These are phyloP conservation scores for Brassica juncea DNA, from an alignment of 345 rosid genomes.

Conservation along the genomic window DNA sequence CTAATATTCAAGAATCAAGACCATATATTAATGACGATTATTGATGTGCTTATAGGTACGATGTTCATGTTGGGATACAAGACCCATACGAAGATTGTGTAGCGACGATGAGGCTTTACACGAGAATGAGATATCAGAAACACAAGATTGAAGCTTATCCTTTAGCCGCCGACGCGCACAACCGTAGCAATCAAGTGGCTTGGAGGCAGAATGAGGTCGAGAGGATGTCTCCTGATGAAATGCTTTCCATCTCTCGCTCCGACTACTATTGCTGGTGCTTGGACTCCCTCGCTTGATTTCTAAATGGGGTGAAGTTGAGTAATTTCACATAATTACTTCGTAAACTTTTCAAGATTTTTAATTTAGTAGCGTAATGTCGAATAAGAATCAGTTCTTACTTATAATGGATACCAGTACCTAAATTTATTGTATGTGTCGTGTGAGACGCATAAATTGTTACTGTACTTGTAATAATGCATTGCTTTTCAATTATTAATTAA, in stretches of 20 bases:
- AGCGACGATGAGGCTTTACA: constrained; percentile 88
- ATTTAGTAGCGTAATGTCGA: background rate
- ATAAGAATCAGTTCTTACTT: constrained; percentile 17
- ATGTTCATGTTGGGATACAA: constrained; percentile 74
- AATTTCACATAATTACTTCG: background rate
- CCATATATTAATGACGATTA: background rate
- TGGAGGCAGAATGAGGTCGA: constrained; percentile 87
- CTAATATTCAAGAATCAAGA: background rate
- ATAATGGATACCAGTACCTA: background rate
- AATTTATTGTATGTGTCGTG: background rate
- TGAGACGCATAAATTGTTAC: background rate
- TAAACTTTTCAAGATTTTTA: background rate
- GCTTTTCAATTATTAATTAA: background rate
- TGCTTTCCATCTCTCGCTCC: constrained; percentile 70
- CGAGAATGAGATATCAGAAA: constrained; percentile 71
- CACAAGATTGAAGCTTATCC: constrained; percentile 64
- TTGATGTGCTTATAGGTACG: constrained; percentile 50
- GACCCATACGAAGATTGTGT: constrained; percentile 86
- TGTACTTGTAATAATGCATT: constrained; percentile 10
- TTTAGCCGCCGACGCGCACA: constrained; percentile 72
- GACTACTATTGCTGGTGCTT: constrained; percentile 95
- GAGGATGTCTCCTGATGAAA: constrained; percentile 72
- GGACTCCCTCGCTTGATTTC: constrained; percentile 47
- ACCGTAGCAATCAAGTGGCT: constrained; percentile 64
- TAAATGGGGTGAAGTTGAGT: background rate